These are phyloP conservation scores for Sistotremastrum niveocremeum DNA, from an alignment of 768 basidiomycete species.

Conservation along the genomic window DNA sequence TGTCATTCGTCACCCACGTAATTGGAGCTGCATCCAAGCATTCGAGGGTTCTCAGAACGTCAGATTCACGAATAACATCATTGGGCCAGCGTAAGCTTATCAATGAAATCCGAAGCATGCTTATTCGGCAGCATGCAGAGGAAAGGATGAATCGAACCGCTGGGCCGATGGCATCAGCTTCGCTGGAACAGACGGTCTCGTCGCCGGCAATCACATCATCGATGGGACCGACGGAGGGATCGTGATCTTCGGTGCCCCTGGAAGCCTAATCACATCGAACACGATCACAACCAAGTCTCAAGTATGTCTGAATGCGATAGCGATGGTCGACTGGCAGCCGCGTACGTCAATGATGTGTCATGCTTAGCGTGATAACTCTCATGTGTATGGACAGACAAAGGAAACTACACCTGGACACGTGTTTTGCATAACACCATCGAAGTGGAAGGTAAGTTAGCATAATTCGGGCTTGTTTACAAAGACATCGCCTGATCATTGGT, in stretches of 20 bases:
- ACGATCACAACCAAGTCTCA: constrained; percentile 9
- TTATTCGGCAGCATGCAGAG: constrained; percentile 27
- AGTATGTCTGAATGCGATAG: constrained; percentile 11
- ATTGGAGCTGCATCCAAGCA: constrained; percentile 13
- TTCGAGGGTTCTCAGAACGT: constrained; percentile 12
- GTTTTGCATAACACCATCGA: constrained; percentile 13
- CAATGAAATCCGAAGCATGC: too few relatives aligned
- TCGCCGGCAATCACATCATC: constrained; percentile 57
- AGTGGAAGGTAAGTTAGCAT: constrained; percentile 6
- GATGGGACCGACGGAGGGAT: constrained; percentile 33
- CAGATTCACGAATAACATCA: constrained; percentile 6
- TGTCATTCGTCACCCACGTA: constrained; percentile 10
- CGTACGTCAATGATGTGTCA: constrained; percentile 3
- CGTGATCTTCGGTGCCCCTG: constrained; percentile 11
- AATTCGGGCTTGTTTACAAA: background rate
- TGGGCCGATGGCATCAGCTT: constrained; percentile 81
- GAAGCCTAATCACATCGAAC: constrained; percentile 11
- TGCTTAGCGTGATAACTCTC: background rate
- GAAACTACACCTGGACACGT: constrained; percentile 10
- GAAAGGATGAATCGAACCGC: constrained; percentile 40
- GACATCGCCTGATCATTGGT: too few relatives aligned
- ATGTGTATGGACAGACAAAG: constrained; percentile 4
- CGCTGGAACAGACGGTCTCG: constrained; percentile 44
- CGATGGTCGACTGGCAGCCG: constrained; percentile 13
- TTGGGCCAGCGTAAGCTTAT: constrained; percentile 7